Conservation (phyloP, 2,329 filamentous ascomycete species). For the Penicillium sp. region DNA sequence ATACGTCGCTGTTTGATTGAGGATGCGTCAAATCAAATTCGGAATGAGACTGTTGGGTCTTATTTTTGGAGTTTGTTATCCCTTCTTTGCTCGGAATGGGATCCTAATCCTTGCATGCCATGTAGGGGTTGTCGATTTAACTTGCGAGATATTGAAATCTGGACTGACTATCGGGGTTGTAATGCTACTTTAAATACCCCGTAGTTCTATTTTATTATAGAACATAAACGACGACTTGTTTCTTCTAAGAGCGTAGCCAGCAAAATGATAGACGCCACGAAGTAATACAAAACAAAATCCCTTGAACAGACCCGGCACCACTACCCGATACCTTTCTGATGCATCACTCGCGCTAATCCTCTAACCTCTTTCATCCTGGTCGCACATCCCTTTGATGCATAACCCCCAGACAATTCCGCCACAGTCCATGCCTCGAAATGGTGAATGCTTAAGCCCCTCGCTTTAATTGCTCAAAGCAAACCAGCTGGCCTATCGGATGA, state of each 20-base stretch:
- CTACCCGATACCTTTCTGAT: constrained; percentile 3
- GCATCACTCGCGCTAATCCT: not conserved
- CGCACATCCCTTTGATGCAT: constrained; percentile 1
- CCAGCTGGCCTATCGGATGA: constrained; percentile 1
- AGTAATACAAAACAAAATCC: not conserved
- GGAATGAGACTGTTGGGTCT: constrained; percentile 1
- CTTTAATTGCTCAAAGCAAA: not conserved
- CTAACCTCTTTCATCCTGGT: not conserved
- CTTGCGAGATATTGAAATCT: not conserved
- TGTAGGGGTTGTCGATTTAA: constrained; percentile 8
- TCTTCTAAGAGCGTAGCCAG: not conserved
- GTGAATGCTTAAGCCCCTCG: constrained; percentile 3
- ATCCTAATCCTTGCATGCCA: constrained; percentile 23
- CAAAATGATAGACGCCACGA: not conserved
- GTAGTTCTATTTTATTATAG: not conserved
- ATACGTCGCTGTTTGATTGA: constrained; percentile 19
- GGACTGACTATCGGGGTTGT: not conserved
- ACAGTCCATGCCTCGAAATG: not conserved
- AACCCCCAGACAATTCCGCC: constrained; percentile 7
- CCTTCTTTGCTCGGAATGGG: constrained; percentile 17
- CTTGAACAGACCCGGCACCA: not conserved
- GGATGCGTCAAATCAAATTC: not conserved
- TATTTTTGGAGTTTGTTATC: constrained; percentile 10
- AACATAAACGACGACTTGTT: not conserved
- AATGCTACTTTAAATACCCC: not conserved